Base-by-base conservation (phyloP, 1,139 yeast species). In the Pichia cactophila region DNA sequence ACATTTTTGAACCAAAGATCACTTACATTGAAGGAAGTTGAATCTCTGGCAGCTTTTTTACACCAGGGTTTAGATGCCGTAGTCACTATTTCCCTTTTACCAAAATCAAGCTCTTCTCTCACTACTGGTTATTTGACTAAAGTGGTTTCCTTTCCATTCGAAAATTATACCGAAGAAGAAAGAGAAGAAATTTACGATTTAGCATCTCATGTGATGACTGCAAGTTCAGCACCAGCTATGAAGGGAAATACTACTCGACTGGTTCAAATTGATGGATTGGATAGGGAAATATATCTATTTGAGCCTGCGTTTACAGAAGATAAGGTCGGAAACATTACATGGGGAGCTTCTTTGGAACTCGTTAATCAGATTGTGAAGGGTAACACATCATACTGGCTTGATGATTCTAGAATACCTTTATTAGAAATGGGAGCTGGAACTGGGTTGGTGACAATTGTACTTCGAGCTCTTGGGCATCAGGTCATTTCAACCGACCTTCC, bases 371-470 rank as follows among this genome's bases (percentile, higher is more conserved):
- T 86, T 7, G 67, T 72, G 2, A 36, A 45, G 4, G 61, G 43
- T 17, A 46, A 50, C 20, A 40, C 47, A 6, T 11, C 28, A 7
- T 29, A 36, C 8, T 64, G 69, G 53, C 54, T 75, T 17, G 17
- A n/a, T 2, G 10, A 28, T 7, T 17, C 40, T 2, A 40, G 52
- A 43, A 71, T 70, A 9, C 74, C 78, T 0, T 75, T 87, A 0
- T 66, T 92, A 14, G 98, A 92, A 61, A 69, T 92, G 26, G 98
- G 98, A 0, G 75, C 97, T 0, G 98, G 98, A 0, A 92, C 98
- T 0, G 98, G 98, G 0, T 69, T 92, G 26, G 86, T 84, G 1
- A 97, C 97, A 0, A 83, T 92, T 42, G 70, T 80, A 0, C 74
- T 85, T 50, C 75, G 77, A 2, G 50, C 70, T 16, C 63, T 75